Evolutionary conservation across 2,329 filamentous ascomycete genomes (phyloP), one percentile per base, ranked within the genome.

Genomic region (Incumbomyces delicatus): DNA sequence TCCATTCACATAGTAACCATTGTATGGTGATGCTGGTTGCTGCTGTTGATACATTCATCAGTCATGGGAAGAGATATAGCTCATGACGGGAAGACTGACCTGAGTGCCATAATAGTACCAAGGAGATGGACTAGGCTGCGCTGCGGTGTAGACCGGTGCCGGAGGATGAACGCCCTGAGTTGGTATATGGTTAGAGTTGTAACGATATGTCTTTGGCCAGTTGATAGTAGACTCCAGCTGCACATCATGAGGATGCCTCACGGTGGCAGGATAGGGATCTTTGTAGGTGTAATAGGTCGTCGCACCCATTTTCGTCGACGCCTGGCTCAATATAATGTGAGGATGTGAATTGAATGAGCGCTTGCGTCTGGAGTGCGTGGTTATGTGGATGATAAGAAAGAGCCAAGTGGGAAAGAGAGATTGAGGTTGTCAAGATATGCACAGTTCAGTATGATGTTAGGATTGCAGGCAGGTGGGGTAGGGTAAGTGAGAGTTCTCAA

Each of bases 101-200:
- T 40, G 44, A 40, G 17, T 27, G 22, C 29, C 32, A 41, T 41
- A 33, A n/a, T 46, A 38, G 27, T 40, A 35, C 36, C 36, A 44
- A 22, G 31, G n/a, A 10, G 22, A n/a, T 12, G 39, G 48, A 30
- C 45, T 14, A 39, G 52, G 43, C 39, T 51, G 51, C 16, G 52
- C 52, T 11, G 50, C 50, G 29, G 49, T 45, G 39, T 54, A 57
- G 46, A 57, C 50, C 1, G 53, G 53, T 14, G 46, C 55, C 37
- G 55, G 55, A 37, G 53, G 55, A 48, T 55, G 53, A 34, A 57
- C 49, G 31, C 55, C 55, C 55, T 57, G 55, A 41, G 31, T 42
- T 32, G 45, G 27, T 41, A 40, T 41, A 34, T 50, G 43, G 43
- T 54, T 48, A 53, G 53, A 41, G 20, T 53, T 49, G 47, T 57